A percentile compares a stretch with the other conserved stretches of the same genome.
phyloP scores from a whole-genome alignment of 352 stramenopile species.

The Aphanomyces euteiches region DNA sequence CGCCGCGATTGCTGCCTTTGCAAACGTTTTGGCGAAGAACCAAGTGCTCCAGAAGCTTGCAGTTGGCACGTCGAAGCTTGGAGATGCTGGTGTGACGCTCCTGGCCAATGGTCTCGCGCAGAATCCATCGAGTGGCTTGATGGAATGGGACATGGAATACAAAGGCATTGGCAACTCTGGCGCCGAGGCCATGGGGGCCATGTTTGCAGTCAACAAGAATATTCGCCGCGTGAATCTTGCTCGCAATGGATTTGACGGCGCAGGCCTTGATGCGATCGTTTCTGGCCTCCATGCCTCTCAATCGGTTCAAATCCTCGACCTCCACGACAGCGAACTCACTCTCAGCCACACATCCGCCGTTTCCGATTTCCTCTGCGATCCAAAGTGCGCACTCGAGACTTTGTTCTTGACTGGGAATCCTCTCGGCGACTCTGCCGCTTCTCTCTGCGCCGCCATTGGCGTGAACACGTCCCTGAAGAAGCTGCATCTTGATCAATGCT shows the following conservation, averaged over 20 bases:
- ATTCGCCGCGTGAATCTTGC: conserved; percentile 55
- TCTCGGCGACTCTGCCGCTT: conserved; percentile 36
- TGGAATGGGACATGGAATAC: conserved; percentile 68
- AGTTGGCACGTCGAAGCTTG: conserved; percentile 55
- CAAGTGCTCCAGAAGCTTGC: conserved; percentile 61
- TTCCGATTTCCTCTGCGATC: neutral
- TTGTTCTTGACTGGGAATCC: conserved; percentile 54
- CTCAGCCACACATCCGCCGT: neutral
- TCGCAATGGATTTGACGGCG: conserved; percentile 54
- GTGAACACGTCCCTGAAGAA: conserved; percentile 61
- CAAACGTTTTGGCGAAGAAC: conserved; percentile 62
- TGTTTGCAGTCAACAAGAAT: conserved; percentile 48
- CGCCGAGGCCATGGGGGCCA: conserved; percentile 44
- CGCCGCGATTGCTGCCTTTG: conserved; percentile 50
- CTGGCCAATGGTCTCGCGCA: conserved; percentile 49
- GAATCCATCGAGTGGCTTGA: conserved; percentile 52
- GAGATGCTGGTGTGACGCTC: conserved; percentile 45
- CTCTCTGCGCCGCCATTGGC: conserved; percentile 57
- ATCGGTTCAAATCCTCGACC: neutral
- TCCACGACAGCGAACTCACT: conserved; percentile 21
- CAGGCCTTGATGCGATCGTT: conserved; percentile 42
- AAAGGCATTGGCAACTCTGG: conserved; percentile 54
- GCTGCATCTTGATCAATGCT: conserved; percentile 61
- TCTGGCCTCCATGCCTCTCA: conserved; percentile 36
- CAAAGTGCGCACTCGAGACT: conserved; percentile 51